Evolutionary conservation across 805 yeast species (phyloP), one percentile per base, ranked within the genome.

Genomic region (Wickerhamomyces silvicola): DNA sequence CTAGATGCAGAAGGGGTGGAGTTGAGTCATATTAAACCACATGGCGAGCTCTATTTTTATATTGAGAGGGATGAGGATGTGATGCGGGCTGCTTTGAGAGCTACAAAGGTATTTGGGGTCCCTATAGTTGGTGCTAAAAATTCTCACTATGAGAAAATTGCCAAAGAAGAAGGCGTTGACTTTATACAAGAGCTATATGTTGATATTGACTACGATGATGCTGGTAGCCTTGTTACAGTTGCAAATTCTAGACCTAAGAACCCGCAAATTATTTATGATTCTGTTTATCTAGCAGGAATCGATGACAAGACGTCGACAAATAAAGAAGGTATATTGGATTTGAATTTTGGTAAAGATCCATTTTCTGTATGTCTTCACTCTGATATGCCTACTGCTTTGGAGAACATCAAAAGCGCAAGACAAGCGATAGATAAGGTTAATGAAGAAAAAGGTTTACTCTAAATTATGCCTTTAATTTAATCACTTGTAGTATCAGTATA

Each of bases 61-160:
- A 54, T 57, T 22, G 62, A 48, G 36, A 45, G 60, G 32, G 57
- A 60, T 35, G 59, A 57, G 35, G 54, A 47, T 5, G 50, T 60
- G 5, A 60, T 57, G 59, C 41, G 50, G 25, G 64, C 65, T 5
- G 60, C 57, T 12, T 33, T 59, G 12, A 48, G 49, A 37, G 65
- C 62, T 19, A 62, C 61, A 2, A 57, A 58, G 30, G 50, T 42
- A 3, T 57, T 60, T 37, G 42, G 42, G 2, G 60, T 60, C 17
- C 66, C 66, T 7, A 52, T 60, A 7, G 48, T 60, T 9, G 64
- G 61, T n/a, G 59, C 63, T 10, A 60, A 60, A 35, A 57, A 54
- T 36, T 43, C 48, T 2, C 48, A 39, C 13, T 60, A 52, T 31
- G 52, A 40, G 18, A 39, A 45, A 18, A 38, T 58, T 16, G 59